Conservation (phyloP, 2,329 filamentous ascomycete species). For the Alternaria novae-zelandiae region DNA sequence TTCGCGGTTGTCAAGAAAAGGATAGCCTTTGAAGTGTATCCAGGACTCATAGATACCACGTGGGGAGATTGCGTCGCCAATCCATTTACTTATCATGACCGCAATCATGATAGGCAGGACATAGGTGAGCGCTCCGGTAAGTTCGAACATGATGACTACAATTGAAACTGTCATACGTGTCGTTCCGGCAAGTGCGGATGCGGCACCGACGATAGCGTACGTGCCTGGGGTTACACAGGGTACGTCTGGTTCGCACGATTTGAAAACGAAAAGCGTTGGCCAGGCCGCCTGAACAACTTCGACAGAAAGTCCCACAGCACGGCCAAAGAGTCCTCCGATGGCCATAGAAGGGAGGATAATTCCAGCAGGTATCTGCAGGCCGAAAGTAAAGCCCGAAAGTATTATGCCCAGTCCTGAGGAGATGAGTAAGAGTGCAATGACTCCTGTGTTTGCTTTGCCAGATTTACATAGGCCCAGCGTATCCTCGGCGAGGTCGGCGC, state of each 20-base stretch:
- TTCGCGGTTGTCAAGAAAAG: constrained; percentile 91
- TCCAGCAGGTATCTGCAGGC: constrained; percentile 90
- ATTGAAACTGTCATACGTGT: constrained; percentile 98
- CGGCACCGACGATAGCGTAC: constrained; percentile 95
- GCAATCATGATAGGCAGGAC: constrained; percentile 99
- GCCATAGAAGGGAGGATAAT: constrained; percentile 97
- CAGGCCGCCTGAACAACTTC: constrained; percentile 85
- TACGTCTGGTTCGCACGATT: constrained; percentile 81
- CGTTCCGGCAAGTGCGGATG: constrained; percentile 89
- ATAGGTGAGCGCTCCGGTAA: constrained; percentile 93
- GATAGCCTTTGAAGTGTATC: constrained; percentile 96
- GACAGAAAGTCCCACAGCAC: constrained; percentile 86
- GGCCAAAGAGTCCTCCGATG: constrained; percentile 88
- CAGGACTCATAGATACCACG: constrained; percentile 96
- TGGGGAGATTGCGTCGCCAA: constrained; percentile 91
- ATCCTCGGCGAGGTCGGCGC: constrained; percentile 80
- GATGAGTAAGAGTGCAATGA: constrained; percentile 81
- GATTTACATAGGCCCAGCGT: constrained; percentile 89
- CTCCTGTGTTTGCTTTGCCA: constrained; percentile 79
- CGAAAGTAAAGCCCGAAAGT: constrained; percentile 87
- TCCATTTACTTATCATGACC: constrained; percentile 98
- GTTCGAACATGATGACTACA: constrained; percentile 99
- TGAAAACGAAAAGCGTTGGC: constrained; percentile 78
- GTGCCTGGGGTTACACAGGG: constrained; percentile 92
- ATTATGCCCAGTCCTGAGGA: constrained; percentile 85